phyloP scores from a whole-genome alignment of 345 rosid genomes.

The Microcos paniculata region DNA sequence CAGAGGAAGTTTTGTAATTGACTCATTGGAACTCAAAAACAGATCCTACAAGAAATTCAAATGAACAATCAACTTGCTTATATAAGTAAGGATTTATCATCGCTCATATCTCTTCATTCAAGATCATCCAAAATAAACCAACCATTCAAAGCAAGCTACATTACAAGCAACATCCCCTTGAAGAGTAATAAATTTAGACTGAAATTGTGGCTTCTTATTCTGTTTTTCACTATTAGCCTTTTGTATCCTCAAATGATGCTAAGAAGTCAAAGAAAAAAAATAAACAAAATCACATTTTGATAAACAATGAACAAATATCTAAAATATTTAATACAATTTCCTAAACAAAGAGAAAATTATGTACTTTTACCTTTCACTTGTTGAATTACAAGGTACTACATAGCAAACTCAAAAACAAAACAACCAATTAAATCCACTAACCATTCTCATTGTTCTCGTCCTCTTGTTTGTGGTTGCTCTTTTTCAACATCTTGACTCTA shows the following conservation, averaged over 20 bases:
- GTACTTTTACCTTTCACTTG: too few relatives aligned
- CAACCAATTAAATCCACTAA: background rate
- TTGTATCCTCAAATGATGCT: background rate
- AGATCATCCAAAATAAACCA: background rate
- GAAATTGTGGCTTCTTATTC: background rate
- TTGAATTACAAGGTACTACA: background rate
- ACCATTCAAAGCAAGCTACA: background rate
- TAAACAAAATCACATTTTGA: background rate
- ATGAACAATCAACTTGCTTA: background rate
- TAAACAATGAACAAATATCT: background rate
- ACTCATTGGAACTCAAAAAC: background rate
- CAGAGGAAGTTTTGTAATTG: background rate
- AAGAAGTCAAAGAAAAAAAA: background rate
- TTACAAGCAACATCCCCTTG: background rate
- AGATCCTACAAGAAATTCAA: background rate
- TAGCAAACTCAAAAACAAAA: background rate
- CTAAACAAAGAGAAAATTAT: background rate
- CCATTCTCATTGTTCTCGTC: background rate
- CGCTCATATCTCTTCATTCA: background rate
- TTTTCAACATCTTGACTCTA: slow-evolving; percentile 58
- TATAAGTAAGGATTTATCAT: background rate
- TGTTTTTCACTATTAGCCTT: too few relatives aligned
- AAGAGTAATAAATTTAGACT: background rate
- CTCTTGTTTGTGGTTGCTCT: slow-evolving; percentile 27
- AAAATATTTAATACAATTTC: background rate